Percentiles rank a stretch among this genome's conserved stretches.
Conservation (phyloP, 257 asterid species). For the Solanum appendiculatum region DNA sequence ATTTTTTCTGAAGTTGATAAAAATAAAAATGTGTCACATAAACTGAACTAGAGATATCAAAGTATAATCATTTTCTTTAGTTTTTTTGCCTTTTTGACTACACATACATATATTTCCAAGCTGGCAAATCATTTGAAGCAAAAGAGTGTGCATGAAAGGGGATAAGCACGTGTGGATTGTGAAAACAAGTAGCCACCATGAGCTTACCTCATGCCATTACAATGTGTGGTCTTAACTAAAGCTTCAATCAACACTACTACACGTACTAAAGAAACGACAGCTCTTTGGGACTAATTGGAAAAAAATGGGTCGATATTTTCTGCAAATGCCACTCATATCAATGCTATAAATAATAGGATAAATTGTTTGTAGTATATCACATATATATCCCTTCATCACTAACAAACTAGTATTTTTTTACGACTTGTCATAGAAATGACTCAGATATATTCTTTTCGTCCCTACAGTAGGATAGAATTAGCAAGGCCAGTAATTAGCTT, state of each 20-base stretch:
- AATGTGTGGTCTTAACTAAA: not conserved
- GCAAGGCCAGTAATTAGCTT: not conserved
- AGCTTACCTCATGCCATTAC: constrained; percentile 7
- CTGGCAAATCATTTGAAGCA: constrained; percentile 1
- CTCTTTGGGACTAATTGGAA: not conserved
- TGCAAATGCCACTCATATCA: not conserved
- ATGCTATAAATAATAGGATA: not conserved
- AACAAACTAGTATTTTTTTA: not conserved
- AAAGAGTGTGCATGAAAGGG: constrained; percentile 3
- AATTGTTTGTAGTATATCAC: not conserved
- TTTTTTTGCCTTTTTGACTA: not conserved
- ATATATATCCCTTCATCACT: not conserved
- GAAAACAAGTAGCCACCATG: not conserved
- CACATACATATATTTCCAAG: not conserved
- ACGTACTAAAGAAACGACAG: not conserved
- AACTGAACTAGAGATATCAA: not conserved
- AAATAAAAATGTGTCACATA: not conserved
- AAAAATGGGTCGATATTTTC: not conserved
- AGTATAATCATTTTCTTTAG: not conserved
- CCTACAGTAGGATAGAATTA: not conserved
- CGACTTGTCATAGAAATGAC: not conserved
- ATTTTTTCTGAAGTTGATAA: not conserved
- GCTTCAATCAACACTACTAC: not conserved
- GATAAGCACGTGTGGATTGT: constrained; percentile 7
- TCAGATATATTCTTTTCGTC: not conserved